These are phyloP conservation scores for Oryza meridionalis DNA, from an alignment of 176 grass and related monocot genomes.

Conservation along the genomic window DNA sequence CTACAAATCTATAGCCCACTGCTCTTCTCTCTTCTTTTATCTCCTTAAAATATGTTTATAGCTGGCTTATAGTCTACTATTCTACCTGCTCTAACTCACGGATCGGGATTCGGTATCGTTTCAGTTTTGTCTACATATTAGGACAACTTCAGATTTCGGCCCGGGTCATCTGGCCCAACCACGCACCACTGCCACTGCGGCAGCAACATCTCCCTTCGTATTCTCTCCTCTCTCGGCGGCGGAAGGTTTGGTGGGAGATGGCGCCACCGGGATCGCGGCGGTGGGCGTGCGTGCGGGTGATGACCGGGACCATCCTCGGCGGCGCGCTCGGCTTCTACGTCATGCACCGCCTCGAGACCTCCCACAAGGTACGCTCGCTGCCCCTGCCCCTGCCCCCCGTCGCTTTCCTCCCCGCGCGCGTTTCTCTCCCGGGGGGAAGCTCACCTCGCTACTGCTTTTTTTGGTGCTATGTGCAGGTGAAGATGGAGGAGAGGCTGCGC, in stretches of 20 bases:
- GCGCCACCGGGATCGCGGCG: constrained; percentile 49
- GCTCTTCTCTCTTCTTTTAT: too few species aligned
- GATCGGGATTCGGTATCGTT: too few species aligned
- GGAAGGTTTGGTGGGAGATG: constrained; percentile 11
- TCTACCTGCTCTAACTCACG: too few species aligned
- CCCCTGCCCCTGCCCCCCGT: too few species aligned
- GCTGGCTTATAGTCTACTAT: too few species aligned
- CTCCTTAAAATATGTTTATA: too few species aligned
- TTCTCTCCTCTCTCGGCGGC: neutral
- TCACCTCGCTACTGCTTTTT: neutral
- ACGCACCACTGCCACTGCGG: too few species aligned
- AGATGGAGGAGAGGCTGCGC: constrained; percentile 79
- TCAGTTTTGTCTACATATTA: too few species aligned
- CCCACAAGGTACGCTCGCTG: constrained; percentile 65
- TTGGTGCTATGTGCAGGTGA: constrained; percentile 48
- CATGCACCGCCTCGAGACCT: constrained; percentile 83
- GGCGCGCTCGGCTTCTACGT: constrained; percentile 81
- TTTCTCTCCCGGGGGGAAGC: neutral
- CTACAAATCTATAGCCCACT: too few species aligned
- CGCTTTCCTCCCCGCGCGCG: too few species aligned
- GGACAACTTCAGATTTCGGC: too few species aligned
- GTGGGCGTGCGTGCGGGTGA: constrained; percentile 75
- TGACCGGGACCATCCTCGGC: constrained; percentile 77
- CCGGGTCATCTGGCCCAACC: too few species aligned
- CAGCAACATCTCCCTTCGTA: neutral